Conservation (phyloP, 345 rosid genomes). For the Leavenworthia alabamica region DNA sequence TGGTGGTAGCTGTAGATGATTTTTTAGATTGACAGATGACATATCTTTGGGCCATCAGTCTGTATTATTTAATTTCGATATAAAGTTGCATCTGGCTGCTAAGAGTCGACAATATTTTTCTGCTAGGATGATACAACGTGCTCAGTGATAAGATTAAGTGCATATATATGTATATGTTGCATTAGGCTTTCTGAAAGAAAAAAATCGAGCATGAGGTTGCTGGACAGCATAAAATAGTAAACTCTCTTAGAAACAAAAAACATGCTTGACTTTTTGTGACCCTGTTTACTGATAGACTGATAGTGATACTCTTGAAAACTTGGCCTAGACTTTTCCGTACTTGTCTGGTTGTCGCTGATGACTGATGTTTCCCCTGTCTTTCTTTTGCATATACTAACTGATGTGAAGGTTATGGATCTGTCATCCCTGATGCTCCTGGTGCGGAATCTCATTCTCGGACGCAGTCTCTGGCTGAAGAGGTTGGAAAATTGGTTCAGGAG, state of each 20-base stretch:
- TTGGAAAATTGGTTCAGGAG: conserved; percentile 47
- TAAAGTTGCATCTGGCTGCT: conserved; percentile 2
- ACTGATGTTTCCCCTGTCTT: background rate
- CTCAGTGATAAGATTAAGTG: background rate
- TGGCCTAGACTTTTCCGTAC: background rate
- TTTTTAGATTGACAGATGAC: too few species aligned
- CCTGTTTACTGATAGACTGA: too few species aligned
- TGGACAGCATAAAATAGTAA: background rate
- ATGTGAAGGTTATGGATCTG: conserved; percentile 79
- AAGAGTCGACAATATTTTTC: background rate
- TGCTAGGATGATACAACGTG: background rate
- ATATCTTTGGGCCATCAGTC: too few species aligned
- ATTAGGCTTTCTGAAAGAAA: background rate
- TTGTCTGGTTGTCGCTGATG: too few species aligned
- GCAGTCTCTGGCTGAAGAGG: conserved; percentile 52
- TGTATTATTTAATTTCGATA: too few species aligned
- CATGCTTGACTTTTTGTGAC: background rate
- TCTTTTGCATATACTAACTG: conserved; percentile 10
- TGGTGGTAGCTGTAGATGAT: conserved; percentile 2
- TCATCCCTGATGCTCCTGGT: conserved; percentile 75
- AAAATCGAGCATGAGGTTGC: background rate
- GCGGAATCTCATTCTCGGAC: conserved; percentile 51
- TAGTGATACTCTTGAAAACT: background rate
- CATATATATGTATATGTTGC: background rate
- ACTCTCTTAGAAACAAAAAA: background rate